phyloP scores from a whole-genome alignment of 805 yeast genomes.

The Suhomyces vadensis region DNA sequence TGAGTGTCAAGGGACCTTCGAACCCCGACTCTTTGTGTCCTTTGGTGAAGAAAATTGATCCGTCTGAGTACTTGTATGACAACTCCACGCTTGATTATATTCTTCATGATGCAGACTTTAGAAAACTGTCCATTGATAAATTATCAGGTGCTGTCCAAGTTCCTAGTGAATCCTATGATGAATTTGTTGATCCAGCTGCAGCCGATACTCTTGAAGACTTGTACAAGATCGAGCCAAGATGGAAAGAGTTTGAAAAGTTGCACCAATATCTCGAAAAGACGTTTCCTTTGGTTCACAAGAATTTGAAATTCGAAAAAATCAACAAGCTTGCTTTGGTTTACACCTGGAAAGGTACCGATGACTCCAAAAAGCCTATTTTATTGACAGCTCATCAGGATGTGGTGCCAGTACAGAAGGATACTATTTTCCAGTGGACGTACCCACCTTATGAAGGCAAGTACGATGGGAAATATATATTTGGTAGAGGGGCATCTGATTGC shows the following conservation, averaged over 20 bases:
- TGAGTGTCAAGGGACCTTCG: slow-evolving; percentile 2
- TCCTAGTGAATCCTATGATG: slow-evolving; percentile 36
- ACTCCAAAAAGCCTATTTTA: slow-evolving; percentile 34
- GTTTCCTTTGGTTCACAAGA: slow-evolving; percentile 35
- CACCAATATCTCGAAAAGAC: slow-evolving; percentile 32
- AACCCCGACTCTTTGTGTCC: slow-evolving; percentile 40
- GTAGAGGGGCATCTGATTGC: slow-evolving; percentile 40
- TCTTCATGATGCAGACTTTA: slow-evolving; percentile 27
- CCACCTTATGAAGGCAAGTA: slow-evolving; percentile 40
- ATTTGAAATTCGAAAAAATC: slow-evolving; percentile 33
- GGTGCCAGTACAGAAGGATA: slow-evolving; percentile 42
- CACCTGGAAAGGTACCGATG: slow-evolving; percentile 38
- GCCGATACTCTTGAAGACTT: slow-evolving; percentile 27
- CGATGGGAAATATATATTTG: slow-evolving; percentile 34
- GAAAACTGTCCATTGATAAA: slow-evolving; percentile 22
- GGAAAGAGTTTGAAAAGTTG: slow-evolving; percentile 22
- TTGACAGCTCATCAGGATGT: slow-evolving; percentile 45
- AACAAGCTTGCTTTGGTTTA: slow-evolving; percentile 39
- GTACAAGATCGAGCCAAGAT: slow-evolving; percentile 18
- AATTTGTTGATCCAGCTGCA: slow-evolving; percentile 28
- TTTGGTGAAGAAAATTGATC: slow-evolving; percentile 33
- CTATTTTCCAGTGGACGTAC: slow-evolving; percentile 38
- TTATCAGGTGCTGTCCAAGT: slow-evolving; percentile 29
- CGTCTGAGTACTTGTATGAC: slow-evolving; percentile 21
- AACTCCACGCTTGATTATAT: slow-evolving; percentile 24